Percentiles rank a stretch among this genome's conserved stretches.
phyloP scores from a whole-genome alignment of 2,329 filamentous ascomycete genomes.

The Dryadomyces quercivorus region DNA sequence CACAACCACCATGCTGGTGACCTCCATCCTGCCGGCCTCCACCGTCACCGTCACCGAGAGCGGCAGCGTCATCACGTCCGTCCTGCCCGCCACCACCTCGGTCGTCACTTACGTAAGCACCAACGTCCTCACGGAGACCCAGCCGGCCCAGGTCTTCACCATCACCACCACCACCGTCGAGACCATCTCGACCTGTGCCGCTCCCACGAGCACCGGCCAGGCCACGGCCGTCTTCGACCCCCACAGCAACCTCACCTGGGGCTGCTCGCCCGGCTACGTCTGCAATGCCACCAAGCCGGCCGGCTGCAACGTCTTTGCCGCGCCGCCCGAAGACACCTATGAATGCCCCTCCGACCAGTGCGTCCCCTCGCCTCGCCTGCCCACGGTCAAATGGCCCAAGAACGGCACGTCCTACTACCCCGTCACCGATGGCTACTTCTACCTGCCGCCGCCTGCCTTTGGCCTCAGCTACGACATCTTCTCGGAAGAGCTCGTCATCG shows the following conservation, averaged over 20 bases:
- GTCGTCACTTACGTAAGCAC: conserved; percentile 2
- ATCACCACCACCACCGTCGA: conserved; percentile 20
- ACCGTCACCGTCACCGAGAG: conserved; percentile 6
- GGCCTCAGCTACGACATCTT: conserved; percentile 54
- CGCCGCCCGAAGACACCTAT: conserved; percentile 31
- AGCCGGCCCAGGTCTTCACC: conserved; percentile 11
- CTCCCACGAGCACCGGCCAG: conserved; percentile 22
- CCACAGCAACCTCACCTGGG: conserved; percentile 35
- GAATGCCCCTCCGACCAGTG: conserved; percentile 34
- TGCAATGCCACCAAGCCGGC: conserved; percentile 38
- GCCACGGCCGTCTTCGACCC: conserved; percentile 17
- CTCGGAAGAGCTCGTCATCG: conserved; percentile 26
- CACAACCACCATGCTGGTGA: background rate
- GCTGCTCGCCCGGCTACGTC: conserved; percentile 38
- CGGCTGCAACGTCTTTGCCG: conserved; percentile 38
- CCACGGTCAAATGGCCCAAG: conserved; percentile 27
- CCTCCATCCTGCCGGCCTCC: background rate
- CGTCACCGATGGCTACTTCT: conserved; percentile 45
- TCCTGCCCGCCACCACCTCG: conserved; percentile 8
- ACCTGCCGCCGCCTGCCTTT: conserved; percentile 50
- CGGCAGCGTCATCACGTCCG: background rate
- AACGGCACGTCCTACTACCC: conserved; percentile 38
- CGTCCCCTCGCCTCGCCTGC: conserved; percentile 25
- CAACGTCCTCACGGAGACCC: conserved; percentile 10
- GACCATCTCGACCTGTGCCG: conserved; percentile 27